Conservation (phyloP, 164 flowering plant genomes). For the Dillenia turbinata region DNA sequence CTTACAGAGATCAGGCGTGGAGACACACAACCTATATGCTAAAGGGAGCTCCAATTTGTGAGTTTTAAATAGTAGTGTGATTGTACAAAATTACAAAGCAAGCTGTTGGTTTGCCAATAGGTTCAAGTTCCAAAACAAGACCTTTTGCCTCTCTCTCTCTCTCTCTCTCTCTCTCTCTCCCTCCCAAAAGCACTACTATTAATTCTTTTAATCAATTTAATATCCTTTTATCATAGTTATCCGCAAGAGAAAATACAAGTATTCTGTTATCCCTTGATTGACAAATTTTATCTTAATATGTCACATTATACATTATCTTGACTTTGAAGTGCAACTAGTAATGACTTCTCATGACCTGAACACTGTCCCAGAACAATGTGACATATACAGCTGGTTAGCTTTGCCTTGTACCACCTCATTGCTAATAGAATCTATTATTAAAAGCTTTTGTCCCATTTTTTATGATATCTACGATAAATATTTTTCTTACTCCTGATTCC, state of each 20-base stretch:
- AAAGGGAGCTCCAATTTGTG: slow-evolving; percentile 13
- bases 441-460: too few relatives aligned
- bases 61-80: slow-evolving; percentile 23
- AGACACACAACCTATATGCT: slow-evolving; percentile 12
- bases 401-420: too few relatives aligned
- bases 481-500: too few relatives aligned
- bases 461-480: too few relatives aligned
- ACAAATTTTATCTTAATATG: too few relatives aligned
- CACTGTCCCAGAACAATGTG: too few relatives aligned
- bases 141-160: slow-evolving; percentile 25
- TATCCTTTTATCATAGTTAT: not conserved
- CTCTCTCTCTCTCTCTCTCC: slow-evolving; percentile 6
- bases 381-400: too few relatives aligned
- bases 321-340: too few relatives aligned
- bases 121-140: slow-evolving; percentile 48
- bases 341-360: too few relatives aligned
- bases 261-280: too few relatives aligned
- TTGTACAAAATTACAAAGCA: slow-evolving; percentile 13
- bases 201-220: not conserved
- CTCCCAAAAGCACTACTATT: not conserved
- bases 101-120: slow-evolving; percentile 13
- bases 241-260: not conserved
- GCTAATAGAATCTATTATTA: too few relatives aligned
- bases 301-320: too few relatives aligned
- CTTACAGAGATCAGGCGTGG: not conserved